These are phyloP conservation scores for Chlamydomonas sphaeroides DNA, from an alignment of 139 green algal species.

Conservation along the genomic window DNA sequence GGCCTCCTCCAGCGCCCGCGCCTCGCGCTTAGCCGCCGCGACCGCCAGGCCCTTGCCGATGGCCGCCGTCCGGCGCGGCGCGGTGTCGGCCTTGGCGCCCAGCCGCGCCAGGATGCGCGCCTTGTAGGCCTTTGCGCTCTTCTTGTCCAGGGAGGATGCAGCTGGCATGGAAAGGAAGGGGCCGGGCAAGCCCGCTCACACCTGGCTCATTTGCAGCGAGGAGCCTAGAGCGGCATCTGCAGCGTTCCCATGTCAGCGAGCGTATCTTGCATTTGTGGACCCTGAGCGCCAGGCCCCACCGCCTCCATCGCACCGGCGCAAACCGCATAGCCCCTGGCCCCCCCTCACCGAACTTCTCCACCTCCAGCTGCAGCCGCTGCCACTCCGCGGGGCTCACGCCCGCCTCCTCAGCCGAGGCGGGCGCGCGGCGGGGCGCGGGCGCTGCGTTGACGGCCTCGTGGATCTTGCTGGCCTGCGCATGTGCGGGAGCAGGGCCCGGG, in stretches of 20 bases:
- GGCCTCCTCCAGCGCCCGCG: conserved; percentile 68
- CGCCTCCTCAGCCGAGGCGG: background rate
- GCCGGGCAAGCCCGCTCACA: too few species aligned
- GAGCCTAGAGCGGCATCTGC: too few species aligned
- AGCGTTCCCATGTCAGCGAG: too few species aligned
- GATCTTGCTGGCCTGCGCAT: conserved; percentile 40
- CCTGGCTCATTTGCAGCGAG: too few species aligned
- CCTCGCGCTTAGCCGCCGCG: conserved; percentile 55
- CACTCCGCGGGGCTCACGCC: conserved; percentile 60
- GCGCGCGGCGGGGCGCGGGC: too few species aligned
- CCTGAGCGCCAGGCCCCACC: too few species aligned
- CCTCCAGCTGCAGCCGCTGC: conserved; percentile 62
- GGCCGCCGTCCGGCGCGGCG: conserved; percentile 46
- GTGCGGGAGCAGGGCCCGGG: too few species aligned
- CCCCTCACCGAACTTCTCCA: conserved; percentile 65
- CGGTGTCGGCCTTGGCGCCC: conserved; percentile 63
- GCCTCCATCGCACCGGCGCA: too few species aligned
- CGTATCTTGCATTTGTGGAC: too few species aligned
- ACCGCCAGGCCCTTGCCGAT: conserved; percentile 64
- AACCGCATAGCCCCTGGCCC: background rate
- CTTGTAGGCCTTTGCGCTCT: conserved; percentile 63
- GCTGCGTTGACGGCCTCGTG: background rate
- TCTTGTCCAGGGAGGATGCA: conserved; percentile 68
- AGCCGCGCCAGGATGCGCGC: conserved; percentile 60
- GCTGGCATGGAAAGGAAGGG: conserved; percentile 44